Base-by-base conservation (phyloP, 2,329 filamentous ascomycete species). In the Alternaria viburni region DNA sequence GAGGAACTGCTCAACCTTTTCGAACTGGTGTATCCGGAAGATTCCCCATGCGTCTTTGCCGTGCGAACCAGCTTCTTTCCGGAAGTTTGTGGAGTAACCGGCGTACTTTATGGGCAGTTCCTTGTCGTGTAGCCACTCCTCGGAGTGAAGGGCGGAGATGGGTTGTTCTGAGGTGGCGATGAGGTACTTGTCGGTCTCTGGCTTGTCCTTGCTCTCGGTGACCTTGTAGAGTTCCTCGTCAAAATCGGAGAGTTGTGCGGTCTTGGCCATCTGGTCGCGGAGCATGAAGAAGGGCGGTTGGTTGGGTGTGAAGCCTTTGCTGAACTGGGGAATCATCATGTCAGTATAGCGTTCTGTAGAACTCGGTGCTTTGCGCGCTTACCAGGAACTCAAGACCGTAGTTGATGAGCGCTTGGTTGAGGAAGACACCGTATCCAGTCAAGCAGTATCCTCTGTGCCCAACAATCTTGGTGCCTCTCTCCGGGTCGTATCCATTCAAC, bases 161-260 rank as follows among this genome's bases (percentile, higher is more conserved):
- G 96, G 96, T 81, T 99, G 96, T 81, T 99, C 96, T 26, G 92
- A 96, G 62, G 93, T 97, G 13, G 93, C 93, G 75, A 91, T 91
- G 25, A 77, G 70, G 62, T 79, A 79, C 83, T 97, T 97, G 83
- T 98, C 96, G 54, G 91, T 93, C 73, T 93, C 88, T 41, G 81
- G 81, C 68, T 93, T 89, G 73, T 96, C 93, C 62, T 93, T 92
- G 78, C 91, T 91, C 70, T 95, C 89, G 23, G 86, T 86, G 59
- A 99, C 95, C 83, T 98, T 98, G 87, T 99, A 99, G 55, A 99
- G 85, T 81, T 98, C 95, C 80, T 98, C 96, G 77, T 99, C 96
- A 76, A 99, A 99, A 76, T 97, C 92, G 71, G 96, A 93, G 25
- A 99, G 89, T 82, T 99, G 96, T 3, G 96, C 96, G 0, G 96